Evolutionary conservation across 495 filamentous ascomycete species (phyloP), one percentile per base, ranked within the genome.

Genomic region (Endocarpon pusillum): DNA sequence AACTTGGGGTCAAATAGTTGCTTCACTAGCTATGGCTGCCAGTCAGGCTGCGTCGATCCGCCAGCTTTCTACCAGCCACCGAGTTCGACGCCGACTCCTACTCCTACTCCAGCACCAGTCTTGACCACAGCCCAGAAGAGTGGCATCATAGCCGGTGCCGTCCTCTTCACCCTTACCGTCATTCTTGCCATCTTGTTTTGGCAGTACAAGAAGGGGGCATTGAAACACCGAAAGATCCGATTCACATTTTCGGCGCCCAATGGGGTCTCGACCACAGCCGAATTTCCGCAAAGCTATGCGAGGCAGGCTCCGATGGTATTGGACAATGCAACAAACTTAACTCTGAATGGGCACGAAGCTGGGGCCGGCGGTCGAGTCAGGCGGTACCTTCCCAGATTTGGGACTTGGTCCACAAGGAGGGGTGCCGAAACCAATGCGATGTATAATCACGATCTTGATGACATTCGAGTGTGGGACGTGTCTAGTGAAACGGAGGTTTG

Each of bases 11-110:
- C n/a, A 25, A 14, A 31, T 15, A 35, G 33, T 21, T 35, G 33
- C 33, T 35, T 35, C 17, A 35, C 33, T 15, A 3, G 33, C 7
- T 32, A 35, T n/a, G 33, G 33, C 21, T 35, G 33, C 20, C 33
- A 35, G 20, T 35, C 16, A 3, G 20, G 14, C 33, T 35, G 33
- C 33, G 21, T 35, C 21, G 20, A 35, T n/a, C 33, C 33, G 18
- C 33, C 33, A 10, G 33, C 21, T 11, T 35, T 35, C 33, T 35
- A 35, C 20, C 18, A 18, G 3, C 8, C 8, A 25, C 23, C 23
- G 23, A 25, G 8, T 8, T 8, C 23, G 23, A 25, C 23, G 23
- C 8, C 23, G n/a, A 25, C 23, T 8, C 8, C 23, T n/a, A 8
- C 23, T 7, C 6, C 33, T 12, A 19, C 20, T 17, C 3, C 33